Percentiles rank a stretch among this genome's conserved stretches.
Evolutionary conservation across 1,284 basidiomycete species (phyloP).

Genomic region (Gomphus bonarii): DNA sequence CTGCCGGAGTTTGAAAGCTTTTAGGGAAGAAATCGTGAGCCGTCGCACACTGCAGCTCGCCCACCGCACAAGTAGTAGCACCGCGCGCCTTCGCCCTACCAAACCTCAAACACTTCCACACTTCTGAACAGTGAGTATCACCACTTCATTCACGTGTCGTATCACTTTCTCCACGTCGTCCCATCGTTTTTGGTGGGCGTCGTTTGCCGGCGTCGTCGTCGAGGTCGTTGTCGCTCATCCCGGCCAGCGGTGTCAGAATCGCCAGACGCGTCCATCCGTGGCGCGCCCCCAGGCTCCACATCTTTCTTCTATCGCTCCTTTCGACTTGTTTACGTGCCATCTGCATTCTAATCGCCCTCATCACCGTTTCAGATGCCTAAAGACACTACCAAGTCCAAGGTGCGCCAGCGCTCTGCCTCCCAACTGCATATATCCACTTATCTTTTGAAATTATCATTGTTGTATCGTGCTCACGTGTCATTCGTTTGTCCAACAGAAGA

Average conservation of each 20-base stretch:
- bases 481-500: slow-evolving; percentile 37
- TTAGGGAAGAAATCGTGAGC: background rate
- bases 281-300: background rate
- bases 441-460: slow-evolving; percentile 9
- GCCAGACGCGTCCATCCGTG: slow-evolving; percentile 3
- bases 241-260: slow-evolving; percentile 8
- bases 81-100: background rate
- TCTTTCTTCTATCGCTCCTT: background rate
- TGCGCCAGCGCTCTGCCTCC: slow-evolving; percentile 24
- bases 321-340: background rate
- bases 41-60: slow-evolving; percentile 4
- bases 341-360: slow-evolving; percentile 1
- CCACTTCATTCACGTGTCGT: slow-evolving; percentile 7
- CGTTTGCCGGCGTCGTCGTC: slow-evolving; percentile 4
- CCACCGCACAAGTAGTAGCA: slow-evolving; percentile 8
- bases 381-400: slow-evolving; percentile 61
- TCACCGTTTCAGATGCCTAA: slow-evolving; percentile 61
- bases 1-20: background rate
- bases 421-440: slow-evolving; percentile 10
- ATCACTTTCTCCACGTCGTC: slow-evolving; percentile 9
- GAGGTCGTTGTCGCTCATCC: background rate
- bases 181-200: background rate
- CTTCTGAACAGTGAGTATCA: slow-evolving; percentile 4
- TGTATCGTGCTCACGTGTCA: background rate
- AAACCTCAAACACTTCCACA: background rate